Evolutionary conservation across 768 basidiomycete genomes (phyloP).

Genomic region (Tephrocybe sp.): DNA sequence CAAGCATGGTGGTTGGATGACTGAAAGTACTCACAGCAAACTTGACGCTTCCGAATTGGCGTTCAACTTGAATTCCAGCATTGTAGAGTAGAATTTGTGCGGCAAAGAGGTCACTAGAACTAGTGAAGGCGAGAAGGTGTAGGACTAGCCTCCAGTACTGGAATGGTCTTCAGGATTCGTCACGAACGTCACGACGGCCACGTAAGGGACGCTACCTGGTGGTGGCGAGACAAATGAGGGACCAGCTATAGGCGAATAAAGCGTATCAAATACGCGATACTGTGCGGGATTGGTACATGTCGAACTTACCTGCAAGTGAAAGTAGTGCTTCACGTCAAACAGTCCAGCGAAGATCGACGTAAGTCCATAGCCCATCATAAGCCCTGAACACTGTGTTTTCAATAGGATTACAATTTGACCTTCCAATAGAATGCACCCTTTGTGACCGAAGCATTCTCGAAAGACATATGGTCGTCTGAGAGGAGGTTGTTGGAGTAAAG

Average conservation of each 20-base stretch:
- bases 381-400: slow-evolving; percentile 41
- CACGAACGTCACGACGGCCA: slow-evolving; percentile 10
- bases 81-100: slow-evolving; percentile 73
- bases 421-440: slow-evolving; percentile 52
- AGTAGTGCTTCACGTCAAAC: slow-evolving; percentile 86
- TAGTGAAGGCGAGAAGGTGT: slow-evolving; percentile 77
- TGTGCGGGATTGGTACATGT: too few species aligned
- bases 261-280: too few species aligned
- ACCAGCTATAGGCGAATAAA: slow-evolving; percentile 50
- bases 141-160: slow-evolving; percentile 84
- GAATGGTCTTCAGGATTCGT: slow-evolving; percentile 30
- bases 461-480: slow-evolving; percentile 51
- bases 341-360: slow-evolving; percentile 73
- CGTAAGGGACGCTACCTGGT: slow-evolving; percentile 57
- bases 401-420: not conserved
- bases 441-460: slow-evolving; percentile 79
- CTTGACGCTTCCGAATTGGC: slow-evolving; percentile 84
- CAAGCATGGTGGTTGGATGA: slow-evolving; percentile 2
- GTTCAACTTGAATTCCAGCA: slow-evolving; percentile 68
- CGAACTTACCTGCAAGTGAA: slow-evolving; percentile 70
- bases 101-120: slow-evolving; percentile 82
- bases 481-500: not conserved
- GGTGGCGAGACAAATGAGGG: slow-evolving; percentile 86
- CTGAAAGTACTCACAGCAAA: slow-evolving; percentile 61
- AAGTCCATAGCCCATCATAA: slow-evolving; percentile 72